phyloP scores from a whole-genome alignment of 2,329 filamentous ascomycete genomes.

The Sporothrix mexicana region DNA sequence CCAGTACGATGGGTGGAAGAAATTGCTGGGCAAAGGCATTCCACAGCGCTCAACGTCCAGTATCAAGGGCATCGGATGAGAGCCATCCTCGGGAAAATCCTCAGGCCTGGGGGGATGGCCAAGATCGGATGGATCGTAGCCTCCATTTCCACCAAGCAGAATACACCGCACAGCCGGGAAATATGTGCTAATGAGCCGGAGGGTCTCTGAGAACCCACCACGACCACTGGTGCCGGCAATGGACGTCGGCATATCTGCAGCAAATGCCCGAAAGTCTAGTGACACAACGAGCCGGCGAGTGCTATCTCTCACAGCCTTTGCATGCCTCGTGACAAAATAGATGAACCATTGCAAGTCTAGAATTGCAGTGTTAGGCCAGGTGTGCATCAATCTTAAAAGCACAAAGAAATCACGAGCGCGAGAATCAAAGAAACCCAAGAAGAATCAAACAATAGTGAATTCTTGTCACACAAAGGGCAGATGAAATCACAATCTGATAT shows the following conservation, averaged over 20 bases:
- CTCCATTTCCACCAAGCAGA: conserved; percentile 55
- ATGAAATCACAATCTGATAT: no score
- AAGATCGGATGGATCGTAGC: conserved; percentile 52
- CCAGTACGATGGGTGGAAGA: conserved; percentile 50
- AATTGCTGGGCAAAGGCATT: conserved; percentile 48
- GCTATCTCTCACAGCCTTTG: conserved; percentile 44
- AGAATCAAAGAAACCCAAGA: not conserved
- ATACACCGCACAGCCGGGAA: conserved; percentile 56
- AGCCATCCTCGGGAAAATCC: conserved; percentile 25
- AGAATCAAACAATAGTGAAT: not conserved
- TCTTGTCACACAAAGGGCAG: not conserved
- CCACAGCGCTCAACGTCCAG: conserved; percentile 55
- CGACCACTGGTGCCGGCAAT: conserved; percentile 48
- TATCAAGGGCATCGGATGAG: conserved; percentile 44
- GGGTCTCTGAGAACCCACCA: conserved; percentile 48
- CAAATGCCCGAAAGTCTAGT: conserved; percentile 56
- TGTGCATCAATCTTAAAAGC: not conserved
- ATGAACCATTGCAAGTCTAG: conserved; percentile 58
- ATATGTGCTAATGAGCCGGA: conserved; percentile 47
- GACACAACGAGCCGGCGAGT: conserved; percentile 54
- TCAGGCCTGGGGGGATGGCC: conserved; percentile 9
- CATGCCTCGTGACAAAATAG: conserved; percentile 52
- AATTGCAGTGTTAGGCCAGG: not conserved
- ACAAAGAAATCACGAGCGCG: not conserved
- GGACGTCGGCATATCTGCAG: conserved; percentile 50